These are phyloP conservation scores for Eucalyptus fibrosa DNA, from an alignment of 345 rosid species.

Conservation along the genomic window DNA sequence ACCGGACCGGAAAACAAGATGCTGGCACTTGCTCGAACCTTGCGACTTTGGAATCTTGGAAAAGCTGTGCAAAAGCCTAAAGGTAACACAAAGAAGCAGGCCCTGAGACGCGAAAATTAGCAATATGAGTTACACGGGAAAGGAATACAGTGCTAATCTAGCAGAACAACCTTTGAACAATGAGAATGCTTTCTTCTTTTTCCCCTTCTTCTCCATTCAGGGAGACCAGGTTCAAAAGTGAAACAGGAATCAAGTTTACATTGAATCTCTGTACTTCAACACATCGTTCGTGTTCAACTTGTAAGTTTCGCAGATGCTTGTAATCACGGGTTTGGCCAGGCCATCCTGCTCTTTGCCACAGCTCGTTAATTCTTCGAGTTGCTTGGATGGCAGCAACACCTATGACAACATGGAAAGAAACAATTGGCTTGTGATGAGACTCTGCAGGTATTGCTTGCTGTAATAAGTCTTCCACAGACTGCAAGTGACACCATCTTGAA, in stretches of 20 bases:
- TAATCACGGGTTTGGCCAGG: conserved; percentile 24
- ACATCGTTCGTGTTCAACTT: conserved; percentile 43
- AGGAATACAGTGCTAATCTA: neutral
- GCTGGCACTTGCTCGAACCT: too few relatives aligned
- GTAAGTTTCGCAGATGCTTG: conserved; percentile 46
- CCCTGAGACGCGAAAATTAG: neutral
- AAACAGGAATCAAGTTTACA: neutral
- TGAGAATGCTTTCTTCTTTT: neutral
- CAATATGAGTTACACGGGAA: neutral
- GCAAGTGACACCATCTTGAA: neutral
- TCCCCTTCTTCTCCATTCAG: neutral
- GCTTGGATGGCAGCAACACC: conserved; percentile 65
- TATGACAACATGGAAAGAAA: neutral
- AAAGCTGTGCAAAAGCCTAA: neutral
- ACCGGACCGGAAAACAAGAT: neutral
- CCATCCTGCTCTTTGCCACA: conserved; percentile 21
- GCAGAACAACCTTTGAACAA: neutral
- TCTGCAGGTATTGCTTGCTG: neutral
- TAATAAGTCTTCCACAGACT: neutral
- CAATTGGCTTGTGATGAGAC: neutral
- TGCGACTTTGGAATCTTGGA: neutral
- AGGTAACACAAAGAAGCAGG: neutral
- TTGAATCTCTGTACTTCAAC: conserved; percentile 32
- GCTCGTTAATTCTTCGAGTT: conserved; percentile 33
- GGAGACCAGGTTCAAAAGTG: neutral